Base-by-base conservation (phyloP, 108 stramenopile genomes). In the Fistulifera pelliculosa region DNA sequence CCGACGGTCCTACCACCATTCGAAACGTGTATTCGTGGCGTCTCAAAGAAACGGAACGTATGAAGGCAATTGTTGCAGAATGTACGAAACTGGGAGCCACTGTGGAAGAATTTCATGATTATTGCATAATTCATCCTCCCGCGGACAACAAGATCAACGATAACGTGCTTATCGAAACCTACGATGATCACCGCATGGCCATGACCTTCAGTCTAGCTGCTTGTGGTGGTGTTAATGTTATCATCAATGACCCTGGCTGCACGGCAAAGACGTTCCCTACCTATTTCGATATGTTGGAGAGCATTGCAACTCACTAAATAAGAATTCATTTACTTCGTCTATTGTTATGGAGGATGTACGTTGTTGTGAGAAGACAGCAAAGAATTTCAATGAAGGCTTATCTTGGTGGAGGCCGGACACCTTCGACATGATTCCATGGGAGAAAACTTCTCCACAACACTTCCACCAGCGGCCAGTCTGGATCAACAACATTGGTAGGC, bases 121-220 rank as follows among this genome's bases (percentile, higher is more conserved):
- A 94, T 64, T 96, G 93, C 61, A 71, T 95, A 47, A 91, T 98
- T 58, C 88, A 89, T 43, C 95, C 95, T 41, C 90, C 94, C 0
- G 49, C 62, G 49, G 79, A 62, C 47, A 85, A 91, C 53, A 87
- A 79, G 58, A 48, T 94, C 54, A 91, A 84, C 47, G 76, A 86
- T 54, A 84, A 87, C 63, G 94, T 95, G 12, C 59, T 90, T 14
- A 95, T 98, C 62, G 97, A 98, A 58, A 98, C 97, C 7, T 98
- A 98, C 71, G 97, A 98, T 58, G 97, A 98, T 72, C 97, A 98
- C 64, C 74, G 97, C 47, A 95, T 98, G 92, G 95, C 97, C 21
- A 96, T 98, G 95, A 90, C 94, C 40, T 98, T 96, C 65, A 77
- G 85, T 43, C 76, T 98, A 50, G 97, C 90, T n/a, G 94, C 97